Evolutionary conservation across 345 rosid genomes (phyloP).

Genomic region (Brassica juncea): DNA sequence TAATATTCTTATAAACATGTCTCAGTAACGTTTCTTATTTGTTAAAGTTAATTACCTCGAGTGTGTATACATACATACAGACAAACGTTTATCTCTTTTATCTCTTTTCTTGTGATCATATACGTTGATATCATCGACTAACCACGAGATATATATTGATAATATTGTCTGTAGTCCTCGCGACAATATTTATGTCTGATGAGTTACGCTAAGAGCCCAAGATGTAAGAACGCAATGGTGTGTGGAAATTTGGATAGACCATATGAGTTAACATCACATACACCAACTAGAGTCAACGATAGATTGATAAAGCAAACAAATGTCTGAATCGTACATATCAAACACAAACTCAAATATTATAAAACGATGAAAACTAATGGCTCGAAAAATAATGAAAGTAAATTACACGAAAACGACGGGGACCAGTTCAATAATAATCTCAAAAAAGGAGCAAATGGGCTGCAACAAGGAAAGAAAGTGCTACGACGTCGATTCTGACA

Average conservation of each 20-base stretch:
- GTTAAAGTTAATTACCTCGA: neutral
- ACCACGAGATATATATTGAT: neutral
- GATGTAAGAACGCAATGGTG: neutral
- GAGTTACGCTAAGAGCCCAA: neutral
- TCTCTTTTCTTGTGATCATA: neutral
- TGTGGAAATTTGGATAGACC: conserved; percentile 9
- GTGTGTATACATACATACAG: neutral
- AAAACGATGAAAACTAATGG: conserved; percentile 24
- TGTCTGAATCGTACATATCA: conserved; percentile 36
- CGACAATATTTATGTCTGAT: neutral
- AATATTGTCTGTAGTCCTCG: neutral
- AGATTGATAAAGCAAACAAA: conserved; percentile 25
- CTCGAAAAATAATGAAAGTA: conserved; percentile 14
- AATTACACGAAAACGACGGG: conserved; percentile 7
- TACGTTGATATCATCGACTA: conserved; percentile 2
- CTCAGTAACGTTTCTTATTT: neutral
- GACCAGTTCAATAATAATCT: conserved; percentile 23
- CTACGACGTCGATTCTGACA: conserved; percentile 21
- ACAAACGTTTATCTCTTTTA: neutral
- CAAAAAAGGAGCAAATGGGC: conserved; percentile 31
- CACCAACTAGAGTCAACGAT: conserved; percentile 30
- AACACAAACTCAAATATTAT: conserved; percentile 29
- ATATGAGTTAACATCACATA: conserved; percentile 27
- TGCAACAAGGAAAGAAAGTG: conserved; percentile 27
- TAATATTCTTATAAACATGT: neutral